Base-by-base conservation (phyloP, 805 yeast species). In the Clavispora asparagi region DNA sequence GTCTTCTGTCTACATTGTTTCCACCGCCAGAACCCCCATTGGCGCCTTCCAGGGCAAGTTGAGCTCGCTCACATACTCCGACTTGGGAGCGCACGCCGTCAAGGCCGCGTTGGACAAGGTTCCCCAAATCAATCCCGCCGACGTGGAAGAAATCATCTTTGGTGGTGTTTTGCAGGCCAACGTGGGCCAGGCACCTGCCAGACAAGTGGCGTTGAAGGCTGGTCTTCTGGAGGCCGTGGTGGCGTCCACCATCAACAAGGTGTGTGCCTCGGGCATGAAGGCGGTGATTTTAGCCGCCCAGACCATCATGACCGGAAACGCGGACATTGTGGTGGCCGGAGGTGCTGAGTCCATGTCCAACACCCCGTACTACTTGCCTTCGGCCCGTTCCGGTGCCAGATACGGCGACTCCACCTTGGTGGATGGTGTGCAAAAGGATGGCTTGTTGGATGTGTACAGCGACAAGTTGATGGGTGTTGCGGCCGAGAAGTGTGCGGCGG, bases 321-420 rank as follows among this genome's bases (percentile, higher is more conserved):
- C 96, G 46, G 97, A 91, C 61, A 83, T 94, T 49, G 94, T 94
- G 40, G 86, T 94, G 55, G 95, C 94, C 30, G 99, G 98, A 57
- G 99, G 99, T 63, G 94, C 96, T 57, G 99, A 94, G 73, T 85
- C 96, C 48, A 92, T 94, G 99, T 76, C 96, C 49, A 92, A 94
- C 65, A 81, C 91, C 31, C 99, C 99, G 45, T 92, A 91, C 77
- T 92, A 92, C 65, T 62, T 88, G 46, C 94, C 96, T 48, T 64
- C 81, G 47, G 90, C 94, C 38, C 86, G 99, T 73, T 61, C 74
- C 40, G 98, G 98, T 57, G 83, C 89, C 58, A 86, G 92, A 74
- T 94, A 82, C 62, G 99, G 99, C 59, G 92, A 87, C 53, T 69
- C 82, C 44, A 56, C 74, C 19, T 57, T 92, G 52, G 82, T 91